Percentiles rank a stretch among this genome's conserved stretches.
Evolutionary conservation across 768 basidiomycete species (phyloP).

Genomic region (Mrakia frigida): DNA sequence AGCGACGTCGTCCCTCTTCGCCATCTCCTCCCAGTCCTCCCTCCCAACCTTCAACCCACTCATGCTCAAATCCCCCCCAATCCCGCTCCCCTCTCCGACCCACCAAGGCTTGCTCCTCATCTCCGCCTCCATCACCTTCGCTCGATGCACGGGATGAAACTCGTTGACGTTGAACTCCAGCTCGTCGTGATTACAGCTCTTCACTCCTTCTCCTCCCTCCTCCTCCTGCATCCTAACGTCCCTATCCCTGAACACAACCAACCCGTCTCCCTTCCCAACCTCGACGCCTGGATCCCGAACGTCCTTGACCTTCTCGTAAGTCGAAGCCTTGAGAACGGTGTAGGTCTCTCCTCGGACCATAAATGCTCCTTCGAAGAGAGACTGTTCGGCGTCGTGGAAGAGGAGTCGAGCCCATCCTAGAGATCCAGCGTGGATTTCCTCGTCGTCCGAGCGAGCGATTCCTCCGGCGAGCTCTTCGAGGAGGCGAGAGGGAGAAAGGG

Average conservation of each 20-base stretch:
- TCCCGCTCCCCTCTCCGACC: slow-evolving; percentile 36
- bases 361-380: slow-evolving; percentile 72
- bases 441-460: slow-evolving; percentile 45
- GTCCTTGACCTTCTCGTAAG: slow-evolving; percentile 40
- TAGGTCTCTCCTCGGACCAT: slow-evolving; percentile 39
- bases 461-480: slow-evolving; percentile 34
- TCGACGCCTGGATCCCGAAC: slow-evolving; percentile 48
- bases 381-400: slow-evolving; percentile 57
- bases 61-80: slow-evolving; percentile 45
- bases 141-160: slow-evolving; percentile 40
- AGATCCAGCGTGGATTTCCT: slow-evolving; percentile 42
- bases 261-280: slow-evolving; percentile 38
- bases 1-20: slow-evolving; percentile 32
- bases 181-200: slow-evolving; percentile 66
- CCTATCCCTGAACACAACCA: slow-evolving; percentile 71
- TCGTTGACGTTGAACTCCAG: slow-evolving; percentile 63
- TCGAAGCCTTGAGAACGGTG: slow-evolving; percentile 53
- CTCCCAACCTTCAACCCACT: slow-evolving; percentile 38
- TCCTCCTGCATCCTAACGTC: slow-evolving; percentile 55
- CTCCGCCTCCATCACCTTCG: slow-evolving; percentile 10
- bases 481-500: slow-evolving; percentile 53
- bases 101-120: background rate
- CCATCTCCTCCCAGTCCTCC: slow-evolving; percentile 9
- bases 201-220: no score
- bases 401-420: slow-evolving; percentile 76